These are phyloP conservation scores for Leptographium radiaticola DNA, from an alignment of 2,329 filamentous ascomycete species.

Conservation along the genomic window DNA sequence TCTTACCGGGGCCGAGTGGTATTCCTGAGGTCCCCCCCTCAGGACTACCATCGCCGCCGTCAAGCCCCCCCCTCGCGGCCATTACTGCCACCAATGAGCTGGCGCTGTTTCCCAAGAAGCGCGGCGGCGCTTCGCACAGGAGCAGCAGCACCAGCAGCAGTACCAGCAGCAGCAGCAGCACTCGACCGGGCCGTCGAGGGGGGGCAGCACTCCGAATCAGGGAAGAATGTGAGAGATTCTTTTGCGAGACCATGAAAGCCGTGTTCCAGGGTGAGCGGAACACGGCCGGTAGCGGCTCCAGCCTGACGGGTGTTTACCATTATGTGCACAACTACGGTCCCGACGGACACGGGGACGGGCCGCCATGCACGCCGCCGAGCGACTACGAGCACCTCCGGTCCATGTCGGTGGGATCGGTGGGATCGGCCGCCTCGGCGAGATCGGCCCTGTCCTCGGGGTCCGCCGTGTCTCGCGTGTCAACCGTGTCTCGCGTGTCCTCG, in stretches of 20 bases:
- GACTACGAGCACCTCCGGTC: conserved; percentile 24
- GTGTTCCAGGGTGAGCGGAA: conserved; percentile 95
- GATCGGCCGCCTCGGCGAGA: too few relatives aligned
- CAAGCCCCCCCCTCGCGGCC: conserved; percentile 81
- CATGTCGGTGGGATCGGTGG: conserved; percentile 8
- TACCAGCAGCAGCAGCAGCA: conserved; percentile 20
- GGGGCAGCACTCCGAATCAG: conserved; percentile 93
- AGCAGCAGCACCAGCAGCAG: conserved; percentile 16
- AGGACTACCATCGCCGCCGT: conserved; percentile 72
- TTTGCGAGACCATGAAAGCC: conserved; percentile 88
- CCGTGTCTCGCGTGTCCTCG: not conserved
- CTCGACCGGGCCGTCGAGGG: conserved; percentile 48
- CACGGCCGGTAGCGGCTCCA: conserved; percentile 62
- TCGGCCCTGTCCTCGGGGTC: too few relatives aligned
- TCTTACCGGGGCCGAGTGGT: conserved; percentile 80
- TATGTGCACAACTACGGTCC: conserved; percentile 9
- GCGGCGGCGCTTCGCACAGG: conserved; percentile 9
- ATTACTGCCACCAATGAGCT: conserved; percentile 55
- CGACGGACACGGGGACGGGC: conserved; percentile 4
- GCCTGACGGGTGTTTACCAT: conserved; percentile 62
- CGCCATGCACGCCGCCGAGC: conserved; percentile 33
- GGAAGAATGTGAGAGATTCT: conserved; percentile 99
- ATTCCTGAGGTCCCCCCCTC: conserved; percentile 83
- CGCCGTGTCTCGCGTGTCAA: too few relatives aligned
- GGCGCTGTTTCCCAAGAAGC: conserved; percentile 45